phyloP scores from a whole-genome alignment of 2,329 filamentous ascomycete genomes.

The Colletotrichum cuscutae region DNA sequence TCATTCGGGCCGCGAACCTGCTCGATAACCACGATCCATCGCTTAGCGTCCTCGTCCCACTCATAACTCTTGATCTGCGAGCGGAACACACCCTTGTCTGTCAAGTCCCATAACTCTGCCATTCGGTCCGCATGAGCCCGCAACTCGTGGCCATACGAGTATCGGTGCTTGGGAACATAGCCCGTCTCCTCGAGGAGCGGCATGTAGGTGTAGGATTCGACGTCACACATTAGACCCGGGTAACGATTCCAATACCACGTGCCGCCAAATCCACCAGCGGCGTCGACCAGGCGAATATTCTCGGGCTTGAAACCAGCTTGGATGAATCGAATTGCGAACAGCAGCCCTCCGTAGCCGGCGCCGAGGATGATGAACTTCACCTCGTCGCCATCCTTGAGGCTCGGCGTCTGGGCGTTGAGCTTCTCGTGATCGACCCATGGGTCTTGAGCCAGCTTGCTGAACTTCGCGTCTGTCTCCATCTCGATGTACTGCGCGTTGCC shows the following conservation, averaged over 20 bases:
- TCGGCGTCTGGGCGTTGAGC: slow-evolving; percentile 39
- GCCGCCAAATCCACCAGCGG: slow-evolving; percentile 57
- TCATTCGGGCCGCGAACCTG: slow-evolving; percentile 42
- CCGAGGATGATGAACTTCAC: slow-evolving; percentile 47
- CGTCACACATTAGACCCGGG: slow-evolving; percentile 64
- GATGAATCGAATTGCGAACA: slow-evolving; percentile 42
- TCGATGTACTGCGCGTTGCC: slow-evolving; percentile 46
- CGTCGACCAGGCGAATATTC: slow-evolving; percentile 54
- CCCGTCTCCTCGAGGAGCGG: slow-evolving; percentile 69
- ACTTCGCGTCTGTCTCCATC: slow-evolving; percentile 38
- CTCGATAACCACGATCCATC: slow-evolving; percentile 38
- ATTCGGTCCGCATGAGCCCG: slow-evolving; percentile 54
- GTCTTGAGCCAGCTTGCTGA: slow-evolving; percentile 43
- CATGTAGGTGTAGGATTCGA: slow-evolving; percentile 70
- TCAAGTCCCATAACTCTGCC: slow-evolving; percentile 52
- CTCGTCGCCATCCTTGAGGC: slow-evolving; percentile 41
- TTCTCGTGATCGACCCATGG: slow-evolving; percentile 48
- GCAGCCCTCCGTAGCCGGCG: slow-evolving; percentile 47
- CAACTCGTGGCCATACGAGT: slow-evolving; percentile 55
- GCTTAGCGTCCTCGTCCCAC: slow-evolving; percentile 56
- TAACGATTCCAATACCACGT: slow-evolving; percentile 65
- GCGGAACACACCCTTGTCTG: slow-evolving; percentile 51
- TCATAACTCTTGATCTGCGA: slow-evolving; percentile 50
- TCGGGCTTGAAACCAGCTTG: slow-evolving; percentile 39
- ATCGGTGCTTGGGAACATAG: slow-evolving; percentile 65